A percentile compares a stretch with the other conserved stretches of the same genome.
Evolutionary conservation across 2,329 filamentous ascomycete genomes (phyloP).

Genomic region (Metarhizium robertsii): DNA sequence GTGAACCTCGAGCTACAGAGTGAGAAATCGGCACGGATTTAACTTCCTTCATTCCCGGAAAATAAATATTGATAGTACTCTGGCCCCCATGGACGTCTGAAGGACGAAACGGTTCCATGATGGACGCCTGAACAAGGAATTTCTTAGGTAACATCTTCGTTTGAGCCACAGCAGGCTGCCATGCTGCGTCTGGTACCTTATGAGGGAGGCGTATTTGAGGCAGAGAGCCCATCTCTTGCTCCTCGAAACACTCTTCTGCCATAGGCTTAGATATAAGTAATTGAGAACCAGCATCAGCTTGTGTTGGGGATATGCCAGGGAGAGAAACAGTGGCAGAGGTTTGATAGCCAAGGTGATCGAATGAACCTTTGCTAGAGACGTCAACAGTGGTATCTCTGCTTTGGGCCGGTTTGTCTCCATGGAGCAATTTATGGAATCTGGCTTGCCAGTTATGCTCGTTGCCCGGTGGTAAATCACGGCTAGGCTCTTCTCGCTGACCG

Average conservation of each 20-base stretch:
- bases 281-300: slow-evolving; percentile 28
- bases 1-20: slow-evolving; percentile 20
- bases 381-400: slow-evolving; percentile 54
- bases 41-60: slow-evolving; percentile 32
- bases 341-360: slow-evolving; percentile 43
- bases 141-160: slow-evolving; percentile 45
- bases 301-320: slow-evolving; percentile 24
- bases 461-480: slow-evolving; percentile 10
- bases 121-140: slow-evolving; percentile 32
- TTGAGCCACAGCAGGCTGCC: slow-evolving; percentile 47
- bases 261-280: slow-evolving; percentile 55
- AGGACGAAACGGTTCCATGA: slow-evolving; percentile 23
- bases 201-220: slow-evolving; percentile 60
- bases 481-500: slow-evolving; percentile 13
- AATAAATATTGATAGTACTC: slow-evolving; percentile 27
- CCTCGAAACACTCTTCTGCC: slow-evolving; percentile 72
- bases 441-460: slow-evolving; percentile 61
- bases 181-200: slow-evolving; percentile 51
- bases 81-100: slow-evolving; percentile 24
- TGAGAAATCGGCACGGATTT: slow-evolving; percentile 30
- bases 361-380: slow-evolving; percentile 56
- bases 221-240: slow-evolving; percentile 72
- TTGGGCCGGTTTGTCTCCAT: slow-evolving; percentile 52
- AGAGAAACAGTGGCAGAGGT: slow-evolving; percentile 62
- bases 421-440: slow-evolving; percentile 71